A percentile compares a stretch with the other conserved stretches of the same genome.
Evolutionary conservation across 2,329 filamentous ascomycete genomes (phyloP).

Genomic region (Verticillium nonalfalfae): DNA sequence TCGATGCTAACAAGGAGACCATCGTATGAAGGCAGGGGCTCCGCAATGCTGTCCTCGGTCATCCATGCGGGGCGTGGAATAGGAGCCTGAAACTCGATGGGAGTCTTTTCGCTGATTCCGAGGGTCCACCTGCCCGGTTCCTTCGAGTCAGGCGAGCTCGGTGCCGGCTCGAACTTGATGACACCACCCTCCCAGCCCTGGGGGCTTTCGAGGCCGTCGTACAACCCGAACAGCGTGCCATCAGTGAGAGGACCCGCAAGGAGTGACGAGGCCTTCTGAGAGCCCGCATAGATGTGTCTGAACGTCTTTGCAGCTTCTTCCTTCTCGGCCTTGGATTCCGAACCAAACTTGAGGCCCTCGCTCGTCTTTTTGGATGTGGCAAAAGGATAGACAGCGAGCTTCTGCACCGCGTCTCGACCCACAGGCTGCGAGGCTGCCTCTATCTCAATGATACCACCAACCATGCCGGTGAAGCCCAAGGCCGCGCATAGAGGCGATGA

Average conservation of each 20-base stretch:
- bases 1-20: conserved; percentile 81
- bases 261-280: conserved; percentile 28
- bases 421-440: conserved; percentile 73
- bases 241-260: conserved; percentile 84
- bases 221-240: conserved; percentile 66
- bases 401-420: conserved; percentile 55
- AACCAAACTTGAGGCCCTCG: conserved; percentile 75
- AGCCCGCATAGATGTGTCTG: conserved; percentile 62
- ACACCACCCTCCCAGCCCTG: conserved; percentile 78
- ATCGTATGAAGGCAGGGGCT: conserved; percentile 48
- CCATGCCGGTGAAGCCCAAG: conserved; percentile 64
- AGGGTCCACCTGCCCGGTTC: conserved; percentile 56
- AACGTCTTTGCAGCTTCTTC: conserved; percentile 71
- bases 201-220: conserved; percentile 44
- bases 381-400: conserved; percentile 79
- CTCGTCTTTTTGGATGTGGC: conserved; percentile 48
- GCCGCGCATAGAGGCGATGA: conserved; percentile 71
- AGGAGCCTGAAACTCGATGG: conserved; percentile 70
- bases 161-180: conserved; percentile 65
- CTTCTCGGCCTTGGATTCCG: conserved; percentile 75
- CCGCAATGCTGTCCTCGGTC: conserved; percentile 34
- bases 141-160: background rate
- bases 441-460: conserved; percentile 81
- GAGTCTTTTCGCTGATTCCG: conserved; percentile 66
- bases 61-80: conserved; percentile 59